phyloP scores from a whole-genome alignment of 306 rosid genomes.

The Vachellia pachyceras region DNA sequence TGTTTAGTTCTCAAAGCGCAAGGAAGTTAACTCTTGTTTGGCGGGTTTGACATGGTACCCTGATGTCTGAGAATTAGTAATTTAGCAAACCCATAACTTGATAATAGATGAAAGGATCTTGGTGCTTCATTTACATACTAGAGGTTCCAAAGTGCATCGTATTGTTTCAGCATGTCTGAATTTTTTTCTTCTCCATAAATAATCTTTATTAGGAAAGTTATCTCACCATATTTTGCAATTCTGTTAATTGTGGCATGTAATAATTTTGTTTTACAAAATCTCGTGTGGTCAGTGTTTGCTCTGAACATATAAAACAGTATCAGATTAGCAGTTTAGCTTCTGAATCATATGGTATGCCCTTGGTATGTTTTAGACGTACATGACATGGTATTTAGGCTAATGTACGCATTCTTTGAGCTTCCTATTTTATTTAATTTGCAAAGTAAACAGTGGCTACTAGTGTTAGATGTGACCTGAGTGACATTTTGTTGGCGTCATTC shows the following conservation, averaged over 20 bases:
- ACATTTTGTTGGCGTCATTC: not conserved
- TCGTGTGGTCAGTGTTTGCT: not conserved
- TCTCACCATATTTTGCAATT: conserved; percentile 2
- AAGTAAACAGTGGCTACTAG: not conserved
- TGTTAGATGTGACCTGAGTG: not conserved
- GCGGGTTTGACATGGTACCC: not conserved
- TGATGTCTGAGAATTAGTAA: conserved; percentile 10
- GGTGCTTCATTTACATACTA: not conserved
- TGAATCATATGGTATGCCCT: not conserved
- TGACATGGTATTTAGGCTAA: conserved; percentile 14
- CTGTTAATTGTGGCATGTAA: not conserved
- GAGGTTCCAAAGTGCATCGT: not conserved
- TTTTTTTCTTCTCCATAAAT: not conserved
- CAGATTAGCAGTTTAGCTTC: conserved; percentile 10
- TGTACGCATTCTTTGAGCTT: not conserved
- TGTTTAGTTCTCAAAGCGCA: not conserved
- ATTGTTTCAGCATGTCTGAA: not conserved
- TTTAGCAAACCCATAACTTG: not conserved
- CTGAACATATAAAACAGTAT: not conserved
- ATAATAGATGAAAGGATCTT: not conserved
- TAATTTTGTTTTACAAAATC: not conserved
- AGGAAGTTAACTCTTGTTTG: not conserved
- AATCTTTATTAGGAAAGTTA: not conserved
- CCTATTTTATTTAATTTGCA: not conserved
- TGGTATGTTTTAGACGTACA: conserved; percentile 6